Percentiles rank a stretch among this genome's conserved stretches.
These are phyloP conservation scores for Tuber microsphaerosporum DNA, from an alignment of 495 filamentous ascomycete genomes.

Conservation along the genomic window DNA sequence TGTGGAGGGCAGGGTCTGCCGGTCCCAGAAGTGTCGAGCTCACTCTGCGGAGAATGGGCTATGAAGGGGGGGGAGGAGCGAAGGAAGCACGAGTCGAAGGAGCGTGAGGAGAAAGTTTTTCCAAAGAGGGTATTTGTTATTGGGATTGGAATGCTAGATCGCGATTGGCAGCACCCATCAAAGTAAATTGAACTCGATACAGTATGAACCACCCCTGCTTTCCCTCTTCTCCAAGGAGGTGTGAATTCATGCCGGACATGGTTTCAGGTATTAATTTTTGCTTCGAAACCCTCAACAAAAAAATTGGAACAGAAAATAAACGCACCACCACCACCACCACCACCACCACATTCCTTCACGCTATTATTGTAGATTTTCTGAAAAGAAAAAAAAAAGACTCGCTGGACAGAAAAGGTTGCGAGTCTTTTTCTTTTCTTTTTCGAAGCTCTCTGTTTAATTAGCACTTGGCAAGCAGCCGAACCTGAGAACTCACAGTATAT, in stretches of 20 bases:
- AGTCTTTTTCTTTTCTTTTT: too few species aligned
- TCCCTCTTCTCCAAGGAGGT: neutral
- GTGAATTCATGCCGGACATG: neutral
- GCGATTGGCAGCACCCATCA: neutral
- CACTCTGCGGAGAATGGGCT: neutral
- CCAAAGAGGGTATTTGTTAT: neutral
- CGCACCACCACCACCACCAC: constrained; percentile 1
- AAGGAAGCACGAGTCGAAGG: neutral
- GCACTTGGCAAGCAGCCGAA: too few species aligned
- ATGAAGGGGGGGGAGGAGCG: neutral
- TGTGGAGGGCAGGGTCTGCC: constrained; percentile 11
- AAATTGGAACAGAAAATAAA: neutral
- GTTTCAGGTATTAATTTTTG: constrained; percentile 2
- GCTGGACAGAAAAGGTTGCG: too few species aligned
- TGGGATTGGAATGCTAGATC: neutral
- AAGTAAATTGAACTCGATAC: neutral
- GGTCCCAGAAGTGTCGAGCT: neutral
- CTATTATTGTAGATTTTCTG: too few species aligned
- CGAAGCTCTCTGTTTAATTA: too few species aligned
- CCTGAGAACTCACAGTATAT: too few species aligned
- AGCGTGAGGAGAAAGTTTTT: neutral
- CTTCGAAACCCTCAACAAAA: neutral
- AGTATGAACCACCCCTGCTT: neutral
- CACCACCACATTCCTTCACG: neutral
- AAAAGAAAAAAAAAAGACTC: too few species aligned